These are phyloP conservation scores for Punica granatum DNA, from an alignment of 345 rosid species.

Conservation along the genomic window DNA sequence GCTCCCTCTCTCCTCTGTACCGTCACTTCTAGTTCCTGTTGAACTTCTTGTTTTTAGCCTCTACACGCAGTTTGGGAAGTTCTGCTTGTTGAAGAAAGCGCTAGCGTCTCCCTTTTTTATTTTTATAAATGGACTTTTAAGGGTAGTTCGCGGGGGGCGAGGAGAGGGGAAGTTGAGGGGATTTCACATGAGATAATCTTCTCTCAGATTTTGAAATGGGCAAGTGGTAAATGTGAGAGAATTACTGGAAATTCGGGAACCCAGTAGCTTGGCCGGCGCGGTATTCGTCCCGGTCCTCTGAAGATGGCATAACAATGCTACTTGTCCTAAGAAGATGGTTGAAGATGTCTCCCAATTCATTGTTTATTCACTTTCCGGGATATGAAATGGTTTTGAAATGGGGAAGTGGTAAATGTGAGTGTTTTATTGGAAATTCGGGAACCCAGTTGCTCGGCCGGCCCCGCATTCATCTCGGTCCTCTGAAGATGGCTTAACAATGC, in stretches of 20 bases:
- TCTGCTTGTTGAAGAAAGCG: neutral
- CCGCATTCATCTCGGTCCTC: too few relatives aligned
- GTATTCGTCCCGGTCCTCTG: too few relatives aligned
- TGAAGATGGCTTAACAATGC: too few relatives aligned
- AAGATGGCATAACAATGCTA: too few relatives aligned
- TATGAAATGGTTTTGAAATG: neutral
- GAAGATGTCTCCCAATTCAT: neutral
- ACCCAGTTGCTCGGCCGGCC: neutral
- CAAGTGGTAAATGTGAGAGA: neutral
- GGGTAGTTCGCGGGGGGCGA: neutral
- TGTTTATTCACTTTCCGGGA: neutral
- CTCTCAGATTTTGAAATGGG: neutral
- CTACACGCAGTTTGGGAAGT: neutral
- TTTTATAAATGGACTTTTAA: neutral
- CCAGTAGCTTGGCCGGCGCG: neutral
- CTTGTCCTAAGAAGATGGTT: neutral
- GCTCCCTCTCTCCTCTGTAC: neutral
- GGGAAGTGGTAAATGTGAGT: neutral
- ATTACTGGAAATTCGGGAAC: neutral
- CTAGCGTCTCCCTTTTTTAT: neutral
- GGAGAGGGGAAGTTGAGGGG: neutral
- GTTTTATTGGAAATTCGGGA: neutral
- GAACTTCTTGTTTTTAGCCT: neutral
- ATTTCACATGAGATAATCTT: neutral
- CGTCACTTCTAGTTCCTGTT: neutral